Evolutionary conservation across 352 stramenopile species (phyloP), one percentile per base, ranked within the genome.

Genomic region (Thraustotheca clavata): DNA sequence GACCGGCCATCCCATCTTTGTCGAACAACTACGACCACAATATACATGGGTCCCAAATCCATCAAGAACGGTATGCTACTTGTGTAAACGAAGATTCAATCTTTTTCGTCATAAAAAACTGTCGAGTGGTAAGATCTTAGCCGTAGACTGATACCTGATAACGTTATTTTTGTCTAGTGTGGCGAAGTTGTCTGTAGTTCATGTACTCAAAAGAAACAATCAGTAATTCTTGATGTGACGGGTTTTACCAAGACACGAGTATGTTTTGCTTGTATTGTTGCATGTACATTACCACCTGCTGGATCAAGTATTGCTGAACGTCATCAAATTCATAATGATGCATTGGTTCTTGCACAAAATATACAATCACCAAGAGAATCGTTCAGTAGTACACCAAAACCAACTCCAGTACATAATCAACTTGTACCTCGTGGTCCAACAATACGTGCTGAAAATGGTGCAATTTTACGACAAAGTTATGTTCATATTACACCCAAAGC

Each of bases 201-300:
- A 11, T 65, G 57, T 20, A 65, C 57, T 20, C 43, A 52, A 52
- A 65, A 65, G 40, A 65, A 65, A 33, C 35, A 54, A 26, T 52
- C 43, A 31, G 57, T 65, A 9, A 36, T 65, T 12, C 35, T 65
- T 14, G 35, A 43, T 27, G 47, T 54, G 38, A 35, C 47, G 38
- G 57, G 57, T 33, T 43, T 54, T 11, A 65, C 57, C 38, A 43
- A 65, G 34, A 24, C 57, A 18, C 35, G 38, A 7, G 57, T 65
- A 18, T 65, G 57, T 46, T 43, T 65, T 33, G 47, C 57, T 24
- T 65, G 57, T 33, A 33, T 65, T 5, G 18, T 65, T 0, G 38
- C 24, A 35, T 54, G 18, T 7, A 33, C 18, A 11, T 11, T 49
- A 26, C 12, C 32, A 49, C 12, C 54, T 26, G 33, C 54, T 7